These are phyloP conservation scores for Dryas integrifolia DNA, from an alignment of 331 rosid genomes.

Conservation along the genomic window DNA sequence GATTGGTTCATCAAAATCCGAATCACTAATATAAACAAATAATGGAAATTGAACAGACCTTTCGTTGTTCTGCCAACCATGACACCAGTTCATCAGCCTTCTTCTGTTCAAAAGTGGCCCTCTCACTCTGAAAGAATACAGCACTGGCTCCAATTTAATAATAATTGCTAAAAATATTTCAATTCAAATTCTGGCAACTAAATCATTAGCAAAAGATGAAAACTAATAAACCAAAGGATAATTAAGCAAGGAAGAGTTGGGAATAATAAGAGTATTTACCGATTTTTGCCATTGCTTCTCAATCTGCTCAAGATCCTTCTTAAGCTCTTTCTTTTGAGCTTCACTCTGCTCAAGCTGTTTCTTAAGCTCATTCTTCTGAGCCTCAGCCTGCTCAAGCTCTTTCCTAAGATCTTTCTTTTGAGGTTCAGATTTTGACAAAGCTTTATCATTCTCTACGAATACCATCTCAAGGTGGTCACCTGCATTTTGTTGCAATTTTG, in stretches of 20 bases:
- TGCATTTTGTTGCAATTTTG: no score
- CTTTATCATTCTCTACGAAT: constrained; percentile 39
- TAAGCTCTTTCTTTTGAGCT: background rate
- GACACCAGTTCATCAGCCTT: constrained; percentile 12
- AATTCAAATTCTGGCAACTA: no score
- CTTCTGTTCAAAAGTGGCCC: constrained; percentile 40
- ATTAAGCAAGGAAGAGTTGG: no score
- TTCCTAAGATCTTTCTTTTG: background rate
- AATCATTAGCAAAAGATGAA: background rate
- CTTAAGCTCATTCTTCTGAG: background rate
- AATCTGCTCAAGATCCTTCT: background rate
- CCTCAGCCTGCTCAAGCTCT: background rate
- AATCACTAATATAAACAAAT: background rate
- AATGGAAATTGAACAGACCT: constrained; percentile 30
- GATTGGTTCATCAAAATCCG: constrained; percentile 26
- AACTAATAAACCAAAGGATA: background rate
- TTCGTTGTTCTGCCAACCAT: constrained; percentile 49
- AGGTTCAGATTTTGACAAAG: constrained; percentile 32
- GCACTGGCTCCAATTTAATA: background rate
- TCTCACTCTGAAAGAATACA: constrained; percentile 45
- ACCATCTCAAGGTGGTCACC: constrained; percentile 27
- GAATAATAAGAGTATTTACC: no score
- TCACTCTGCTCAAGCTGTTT: constrained; percentile 1
- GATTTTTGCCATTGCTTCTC: background rate
- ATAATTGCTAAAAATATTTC: background rate